Percentiles rank a stretch among this genome's conserved stretches.
These are phyloP conservation scores for Xerocomus minutiporus DNA, from an alignment of 1,284 basidiomycete species.

Conservation along the genomic window DNA sequence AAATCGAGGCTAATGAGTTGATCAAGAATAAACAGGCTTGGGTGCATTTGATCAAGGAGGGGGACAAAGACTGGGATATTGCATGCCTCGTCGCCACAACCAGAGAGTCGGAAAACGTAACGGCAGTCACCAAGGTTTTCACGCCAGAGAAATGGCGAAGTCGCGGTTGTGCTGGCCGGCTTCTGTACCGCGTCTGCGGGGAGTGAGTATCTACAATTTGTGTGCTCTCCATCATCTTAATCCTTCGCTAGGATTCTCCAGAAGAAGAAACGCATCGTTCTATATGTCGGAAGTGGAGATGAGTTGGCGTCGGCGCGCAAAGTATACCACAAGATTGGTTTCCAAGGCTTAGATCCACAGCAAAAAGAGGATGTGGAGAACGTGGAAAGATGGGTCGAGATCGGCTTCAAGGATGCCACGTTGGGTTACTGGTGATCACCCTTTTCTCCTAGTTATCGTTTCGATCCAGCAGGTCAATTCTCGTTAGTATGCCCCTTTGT, in stretches of 20 bases:
- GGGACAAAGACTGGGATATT: slow-evolving; percentile 34
- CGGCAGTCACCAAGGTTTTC: slow-evolving; percentile 48
- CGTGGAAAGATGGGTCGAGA: slow-evolving; percentile 46
- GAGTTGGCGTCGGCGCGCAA: slow-evolving; percentile 41
- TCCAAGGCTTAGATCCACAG: slow-evolving; percentile 37
- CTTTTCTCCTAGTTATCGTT: neutral
- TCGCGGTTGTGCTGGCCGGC: slow-evolving; percentile 42
- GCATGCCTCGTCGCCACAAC: slow-evolving; percentile 61
- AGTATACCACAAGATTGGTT: slow-evolving; percentile 48
- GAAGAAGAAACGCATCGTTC: slow-evolving; percentile 38
- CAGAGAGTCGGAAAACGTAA: slow-evolving; percentile 38
- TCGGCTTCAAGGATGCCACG: slow-evolving; percentile 45
- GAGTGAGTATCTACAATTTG: slow-evolving; percentile 28
- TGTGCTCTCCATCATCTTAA: slow-evolving; percentile 5
- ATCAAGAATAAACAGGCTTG: slow-evolving; percentile 51
- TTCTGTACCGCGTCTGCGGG: slow-evolving; percentile 40
- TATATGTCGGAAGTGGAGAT: slow-evolving; percentile 43
- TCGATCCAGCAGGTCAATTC: neutral
- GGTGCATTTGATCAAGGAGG: slow-evolving; percentile 48
- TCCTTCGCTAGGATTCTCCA: slow-evolving; percentile 26
- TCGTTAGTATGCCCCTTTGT: neutral
- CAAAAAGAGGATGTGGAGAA: slow-evolving; percentile 20
- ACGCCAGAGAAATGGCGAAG: slow-evolving; percentile 40
- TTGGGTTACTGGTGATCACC: slow-evolving; percentile 46
- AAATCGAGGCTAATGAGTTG: slow-evolving; percentile 47